Base-by-base conservation (phyloP, 208 protist species). In the Leishmania lainsoni region DNA sequence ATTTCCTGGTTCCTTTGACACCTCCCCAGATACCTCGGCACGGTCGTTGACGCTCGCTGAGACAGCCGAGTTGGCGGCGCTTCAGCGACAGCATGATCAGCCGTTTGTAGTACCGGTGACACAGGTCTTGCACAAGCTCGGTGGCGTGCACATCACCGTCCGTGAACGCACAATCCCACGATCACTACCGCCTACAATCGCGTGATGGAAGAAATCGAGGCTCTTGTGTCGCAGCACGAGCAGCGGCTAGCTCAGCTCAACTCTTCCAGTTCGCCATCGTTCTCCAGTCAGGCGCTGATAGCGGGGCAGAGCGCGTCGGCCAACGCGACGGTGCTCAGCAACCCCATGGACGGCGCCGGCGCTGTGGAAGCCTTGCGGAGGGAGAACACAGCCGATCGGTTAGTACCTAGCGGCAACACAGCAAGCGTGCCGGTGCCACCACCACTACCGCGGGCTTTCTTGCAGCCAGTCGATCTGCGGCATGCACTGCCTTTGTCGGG, bases 1-100 rank as follows among this genome's bases (percentile, higher is more conserved):
- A 22, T 87, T 95, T 79, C 78, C 90, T 22, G 75, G 88, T 49
- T 72, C 87, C 3, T 85, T 95, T 35, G 89, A 93, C 42, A 86
- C 87, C 79, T 81, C 89, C 35, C 75, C 86, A 17, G 85, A 81
- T 4, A 56, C 83, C 26, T 76, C 81, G 32, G 74, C 82, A 42
- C 78, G 78, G 8, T 48, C 75, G 20, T 39, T 83, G 66, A 83
- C 79, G 39, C 58, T 75, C 29, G 74, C 42, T 0, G 81, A 86
- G 49, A 29, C 81, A 51, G 75, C 78, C 3, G 84, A 88, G 70
- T 48, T 83, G 66, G 83, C 79, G 8, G 83, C 83, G 22, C 83
- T 87, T 54, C 83, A 85, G 79, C 86, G 86, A 4, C 80, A 83
- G n/a, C 83, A 83, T 42, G 85, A 84, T 29, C 84, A 87, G 76